Conservation (phyloP, 2,329 filamentous ascomycete genomes). For the Pseudogymnoascus sp. region DNA sequence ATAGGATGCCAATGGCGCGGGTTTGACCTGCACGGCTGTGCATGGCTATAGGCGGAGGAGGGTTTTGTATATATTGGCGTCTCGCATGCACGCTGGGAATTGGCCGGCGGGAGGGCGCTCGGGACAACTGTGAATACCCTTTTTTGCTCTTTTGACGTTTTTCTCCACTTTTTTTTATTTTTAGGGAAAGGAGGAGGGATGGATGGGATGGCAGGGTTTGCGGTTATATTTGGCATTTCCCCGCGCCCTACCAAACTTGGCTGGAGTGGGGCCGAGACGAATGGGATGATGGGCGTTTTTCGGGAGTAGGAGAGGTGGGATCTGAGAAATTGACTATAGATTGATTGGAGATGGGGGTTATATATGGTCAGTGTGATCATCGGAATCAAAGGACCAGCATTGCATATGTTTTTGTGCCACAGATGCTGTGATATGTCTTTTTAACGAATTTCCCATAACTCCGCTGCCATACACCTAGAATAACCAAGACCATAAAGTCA, state of each 20-base stretch:
- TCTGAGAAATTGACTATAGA: constrained; percentile 8
- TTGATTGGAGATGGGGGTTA: neutral
- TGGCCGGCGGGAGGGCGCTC: constrained; percentile 6
- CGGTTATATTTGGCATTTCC: constrained; percentile 1
- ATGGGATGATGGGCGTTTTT: constrained; percentile 4
- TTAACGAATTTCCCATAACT: no score
- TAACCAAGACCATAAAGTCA: neutral
- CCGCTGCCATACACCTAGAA: neutral
- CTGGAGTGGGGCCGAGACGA: neutral
- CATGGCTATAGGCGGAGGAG: neutral
- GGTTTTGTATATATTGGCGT: constrained; percentile 4
- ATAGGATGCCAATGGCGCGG: constrained; percentile 6
- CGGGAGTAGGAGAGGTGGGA: neutral
- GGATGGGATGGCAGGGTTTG: neutral
- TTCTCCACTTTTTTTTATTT: neutral
- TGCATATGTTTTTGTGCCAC: neutral
- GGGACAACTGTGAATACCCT: neutral
- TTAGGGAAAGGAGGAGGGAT: neutral
- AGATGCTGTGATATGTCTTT: neutral
- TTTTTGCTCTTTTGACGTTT: neutral
- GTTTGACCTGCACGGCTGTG: neutral
- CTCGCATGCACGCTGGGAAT: neutral
- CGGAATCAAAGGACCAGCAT: neutral
- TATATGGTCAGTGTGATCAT: constrained; percentile 1
- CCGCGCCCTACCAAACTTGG: neutral